Base-by-base conservation (phyloP, 2,329 filamentous ascomycete species). In the Coniochaeta prunicola region DNA sequence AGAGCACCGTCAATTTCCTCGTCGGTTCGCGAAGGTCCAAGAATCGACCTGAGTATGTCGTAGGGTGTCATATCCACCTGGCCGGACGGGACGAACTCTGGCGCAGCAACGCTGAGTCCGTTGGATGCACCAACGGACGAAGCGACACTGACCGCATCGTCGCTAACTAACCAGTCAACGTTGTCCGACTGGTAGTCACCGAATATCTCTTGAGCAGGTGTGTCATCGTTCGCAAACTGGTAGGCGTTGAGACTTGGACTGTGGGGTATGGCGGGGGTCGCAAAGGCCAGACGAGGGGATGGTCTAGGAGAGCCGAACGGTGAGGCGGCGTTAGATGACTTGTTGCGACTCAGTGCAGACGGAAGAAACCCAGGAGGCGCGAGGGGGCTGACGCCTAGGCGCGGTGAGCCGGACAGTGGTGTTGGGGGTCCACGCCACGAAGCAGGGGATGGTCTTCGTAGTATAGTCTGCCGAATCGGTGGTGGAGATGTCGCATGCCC, bases 21-120 rank as follows among this genome's bases (percentile, higher is more conserved):
- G 67, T 97, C 93, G 2, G 91, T 89, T 68, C 90, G 88, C 58
- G 91, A 87, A 66, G 94, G 91, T 54, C 93, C 91, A 28, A 99
- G 80, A 42, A 99, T 96, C 6, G 93, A 97, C 62, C 94, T 90
- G 59, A 99, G 81, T 84, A 99, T 97, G 70, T 99, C 94, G 74
- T 97, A 96, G 0, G 94, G 93, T 60, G 91, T 96, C 93, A 99
- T 97, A 69, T 97, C 92, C 59, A 86, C 84, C 68, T 89, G 89
- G 70, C 88, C 84, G 56, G 81, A 76, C 33, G 81, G 78, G 1
- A 82, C 80, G 66, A 85, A 97, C 71, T 97, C 92, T 26, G 92
- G 89, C 5, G 91, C 91, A 15, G 88, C 88, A 48, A 86, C 88
- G 68, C 91, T 92, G 61, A 93, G 80, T 34, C 84, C 86, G 64